Evolutionary conservation across 495 filamentous ascomycete genomes (phyloP).

Genomic region (Evernia prunastri): DNA sequence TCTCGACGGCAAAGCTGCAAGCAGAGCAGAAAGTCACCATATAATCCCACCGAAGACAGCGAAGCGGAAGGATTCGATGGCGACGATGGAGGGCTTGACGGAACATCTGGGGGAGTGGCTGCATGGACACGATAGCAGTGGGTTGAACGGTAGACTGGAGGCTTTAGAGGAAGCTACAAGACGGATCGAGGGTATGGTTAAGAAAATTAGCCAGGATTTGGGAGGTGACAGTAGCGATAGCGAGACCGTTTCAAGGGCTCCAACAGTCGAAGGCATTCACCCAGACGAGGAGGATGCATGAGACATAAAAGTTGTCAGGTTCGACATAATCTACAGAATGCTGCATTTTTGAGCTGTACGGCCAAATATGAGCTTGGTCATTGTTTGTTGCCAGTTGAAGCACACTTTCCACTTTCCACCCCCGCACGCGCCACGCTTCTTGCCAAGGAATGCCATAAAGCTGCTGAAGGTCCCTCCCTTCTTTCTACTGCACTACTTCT

Average conservation of each 20-base stretch:
- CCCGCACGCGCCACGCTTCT: background rate
- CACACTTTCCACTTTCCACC: background rate
- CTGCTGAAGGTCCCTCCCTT: background rate
- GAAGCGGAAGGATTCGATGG: constrained; percentile 29
- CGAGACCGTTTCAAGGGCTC: background rate
- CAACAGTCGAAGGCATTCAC: background rate
- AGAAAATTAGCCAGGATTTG: constrained; percentile 24
- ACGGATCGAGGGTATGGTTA: constrained; percentile 33
- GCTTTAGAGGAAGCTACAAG: constrained; percentile 28
- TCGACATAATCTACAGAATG: no score
- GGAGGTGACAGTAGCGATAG: constrained; percentile 18
- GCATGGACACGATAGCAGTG: constrained; percentile 25
- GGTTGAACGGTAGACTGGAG: constrained; percentile 27
- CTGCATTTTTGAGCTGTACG: no score
- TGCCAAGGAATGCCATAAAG: background rate
- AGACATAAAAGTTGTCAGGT: background rate
- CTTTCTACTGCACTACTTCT: background rate
- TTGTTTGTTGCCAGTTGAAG: background rate
- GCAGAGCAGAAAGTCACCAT: background rate
- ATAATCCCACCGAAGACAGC: constrained; percentile 10
- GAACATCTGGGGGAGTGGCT: constrained; percentile 26
- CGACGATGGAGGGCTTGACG: constrained; percentile 27
- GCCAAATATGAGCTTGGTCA: no score
- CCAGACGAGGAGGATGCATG: background rate
- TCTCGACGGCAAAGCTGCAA: constrained; percentile 16